Conservation (phyloP, 139 green algal genomes). For the Micromonas pusilla region DNA sequence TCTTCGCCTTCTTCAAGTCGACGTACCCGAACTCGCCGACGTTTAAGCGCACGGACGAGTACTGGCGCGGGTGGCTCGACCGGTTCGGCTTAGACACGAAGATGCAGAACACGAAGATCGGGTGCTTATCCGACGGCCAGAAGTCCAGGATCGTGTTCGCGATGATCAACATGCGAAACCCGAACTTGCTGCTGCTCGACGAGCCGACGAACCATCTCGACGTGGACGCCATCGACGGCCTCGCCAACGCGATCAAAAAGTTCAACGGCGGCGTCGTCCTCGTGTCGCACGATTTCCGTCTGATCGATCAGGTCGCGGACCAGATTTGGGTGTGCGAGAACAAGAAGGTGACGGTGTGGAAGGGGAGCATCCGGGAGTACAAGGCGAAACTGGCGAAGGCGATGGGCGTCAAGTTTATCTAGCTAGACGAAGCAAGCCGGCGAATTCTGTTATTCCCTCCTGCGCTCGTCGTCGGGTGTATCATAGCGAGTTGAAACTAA, state of each 20-base stretch:
- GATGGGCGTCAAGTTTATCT: slow-evolving; percentile 3
- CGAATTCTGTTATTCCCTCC: too few species aligned
- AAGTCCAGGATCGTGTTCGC: slow-evolving; percentile 76
- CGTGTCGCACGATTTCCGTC: slow-evolving; percentile 82
- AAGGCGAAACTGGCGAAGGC: slow-evolving; percentile 7
- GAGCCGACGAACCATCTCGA: slow-evolving; percentile 79
- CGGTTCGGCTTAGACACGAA: slow-evolving; percentile 6
- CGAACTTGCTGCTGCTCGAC: slow-evolving; percentile 53
- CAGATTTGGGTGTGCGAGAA: slow-evolving; percentile 33
- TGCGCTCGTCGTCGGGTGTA: too few species aligned
- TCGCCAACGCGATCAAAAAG: slow-evolving; percentile 37
- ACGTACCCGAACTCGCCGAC: background rate
- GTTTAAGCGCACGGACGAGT: slow-evolving; percentile 24
- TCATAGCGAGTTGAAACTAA: too few species aligned
- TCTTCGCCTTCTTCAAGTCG: slow-evolving; percentile 51
- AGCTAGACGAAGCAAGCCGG: too few species aligned
- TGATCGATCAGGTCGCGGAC: slow-evolving; percentile 41
- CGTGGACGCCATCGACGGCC: slow-evolving; percentile 77
- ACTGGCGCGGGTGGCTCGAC: slow-evolving; percentile 4
- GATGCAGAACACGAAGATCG: slow-evolving; percentile 14
- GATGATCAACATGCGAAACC: slow-evolving; percentile 2
- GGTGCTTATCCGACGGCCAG: slow-evolving; percentile 71
- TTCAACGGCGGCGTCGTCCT: slow-evolving; percentile 65
- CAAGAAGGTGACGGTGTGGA: background rate
- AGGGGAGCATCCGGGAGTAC: slow-evolving; percentile 21